Evolutionary conservation across 768 basidiomycete genomes (phyloP).

Genomic region (Suillus clintonianus): DNA sequence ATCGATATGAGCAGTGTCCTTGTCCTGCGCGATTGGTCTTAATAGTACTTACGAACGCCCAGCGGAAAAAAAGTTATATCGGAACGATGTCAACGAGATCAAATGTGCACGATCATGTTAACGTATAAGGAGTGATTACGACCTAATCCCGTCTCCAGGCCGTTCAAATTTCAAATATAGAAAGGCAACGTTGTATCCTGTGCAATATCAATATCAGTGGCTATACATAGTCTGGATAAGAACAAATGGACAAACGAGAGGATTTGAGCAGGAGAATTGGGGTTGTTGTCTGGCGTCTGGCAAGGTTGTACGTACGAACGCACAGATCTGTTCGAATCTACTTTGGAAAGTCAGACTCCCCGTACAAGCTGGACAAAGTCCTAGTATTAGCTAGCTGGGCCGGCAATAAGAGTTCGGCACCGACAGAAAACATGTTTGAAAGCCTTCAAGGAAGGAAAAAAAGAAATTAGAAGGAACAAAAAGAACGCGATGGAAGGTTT

Average conservation of each 20-base stretch:
- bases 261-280: background rate
- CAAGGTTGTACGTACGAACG: background rate
- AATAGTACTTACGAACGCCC: too few species aligned
- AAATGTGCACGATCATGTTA: background rate
- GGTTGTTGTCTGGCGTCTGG: background rate
- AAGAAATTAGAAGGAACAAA: background rate
- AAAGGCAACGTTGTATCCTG: background rate
- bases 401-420: background rate
- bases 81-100: background rate
- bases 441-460: background rate
- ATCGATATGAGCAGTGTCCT: background rate
- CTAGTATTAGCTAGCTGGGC: background rate
- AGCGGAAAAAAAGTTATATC: background rate
- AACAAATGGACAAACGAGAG: background rate
- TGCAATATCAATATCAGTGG: background rate
- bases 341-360: background rate
- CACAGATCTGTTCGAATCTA: background rate
- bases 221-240: background rate
- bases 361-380: background rate
- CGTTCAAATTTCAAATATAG: slow-evolving; percentile 1
- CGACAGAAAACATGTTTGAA: slow-evolving; percentile 1
- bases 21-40: background rate
- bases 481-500: background rate
- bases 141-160: too few species aligned
- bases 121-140: background rate